Percentiles rank a stretch among this genome's conserved stretches.
phyloP scores from a whole-genome alignment of 2,329 filamentous ascomycete species.

The Colletotrichum sp. region DNA sequence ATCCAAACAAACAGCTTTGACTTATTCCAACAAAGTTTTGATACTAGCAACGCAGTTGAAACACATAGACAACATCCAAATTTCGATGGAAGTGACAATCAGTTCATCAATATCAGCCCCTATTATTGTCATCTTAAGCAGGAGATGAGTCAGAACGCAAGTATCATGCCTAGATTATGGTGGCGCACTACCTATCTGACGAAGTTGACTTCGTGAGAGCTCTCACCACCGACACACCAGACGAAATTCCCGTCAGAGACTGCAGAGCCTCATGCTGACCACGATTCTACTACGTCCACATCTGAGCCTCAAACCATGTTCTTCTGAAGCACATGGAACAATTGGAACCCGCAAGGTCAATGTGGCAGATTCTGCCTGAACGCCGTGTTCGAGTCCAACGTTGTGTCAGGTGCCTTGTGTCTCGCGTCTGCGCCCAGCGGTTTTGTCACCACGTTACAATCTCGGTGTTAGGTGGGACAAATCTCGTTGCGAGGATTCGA shows the following conservation, averaged over 20 bases:
- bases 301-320: neutral
- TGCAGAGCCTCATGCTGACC: neutral
- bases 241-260: neutral
- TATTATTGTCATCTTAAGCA: neutral
- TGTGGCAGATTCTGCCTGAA: neutral
- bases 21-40: neutral
- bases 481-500: neutral
- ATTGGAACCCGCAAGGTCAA: neutral
- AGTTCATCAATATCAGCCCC: neutral
- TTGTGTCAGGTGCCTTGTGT: neutral
- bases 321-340: neutral
- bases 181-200: neutral
- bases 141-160: neutral
- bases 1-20: neutral
- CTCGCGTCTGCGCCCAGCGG: neutral
- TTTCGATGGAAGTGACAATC: neutral
- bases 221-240: fast-evolving
- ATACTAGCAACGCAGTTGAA: neutral
- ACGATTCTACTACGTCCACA: neutral
- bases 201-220: neutral
- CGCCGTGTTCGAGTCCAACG: neutral
- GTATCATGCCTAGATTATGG: neutral
- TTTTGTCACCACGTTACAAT: neutral
- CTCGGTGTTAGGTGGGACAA: neutral
- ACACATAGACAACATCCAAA: neutral